These are phyloP conservation scores for Colletotrichum gigasporum DNA, from an alignment of 2,329 filamentous ascomycete species.

Conservation along the genomic window DNA sequence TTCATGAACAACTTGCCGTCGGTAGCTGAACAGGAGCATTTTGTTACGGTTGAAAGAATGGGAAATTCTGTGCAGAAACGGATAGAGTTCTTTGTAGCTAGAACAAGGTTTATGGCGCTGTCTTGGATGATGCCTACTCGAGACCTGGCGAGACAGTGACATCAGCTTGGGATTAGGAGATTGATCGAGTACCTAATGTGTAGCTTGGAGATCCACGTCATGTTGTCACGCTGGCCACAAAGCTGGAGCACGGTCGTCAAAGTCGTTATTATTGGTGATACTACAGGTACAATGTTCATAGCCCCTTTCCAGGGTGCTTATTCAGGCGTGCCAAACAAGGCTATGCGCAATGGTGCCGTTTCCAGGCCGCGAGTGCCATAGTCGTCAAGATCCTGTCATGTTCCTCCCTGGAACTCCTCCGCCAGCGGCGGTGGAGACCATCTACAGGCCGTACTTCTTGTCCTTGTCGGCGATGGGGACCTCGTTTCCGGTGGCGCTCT, in stretches of 20 bases:
- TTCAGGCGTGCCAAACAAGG: not conserved
- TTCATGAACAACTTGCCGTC: too few relatives aligned
- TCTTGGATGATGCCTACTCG: too few relatives aligned
- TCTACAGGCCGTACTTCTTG: slow-evolving; percentile 26
- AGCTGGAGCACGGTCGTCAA: not conserved
- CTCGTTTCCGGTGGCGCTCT: slow-evolving; percentile 72
- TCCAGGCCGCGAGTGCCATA: not conserved
- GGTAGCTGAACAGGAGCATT: too few relatives aligned
- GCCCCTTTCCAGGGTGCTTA: slow-evolving; percentile 2
- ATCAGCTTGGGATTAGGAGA: too few relatives aligned
- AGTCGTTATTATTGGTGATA: not conserved
- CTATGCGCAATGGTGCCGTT: not conserved
- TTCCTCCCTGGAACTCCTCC: not conserved
- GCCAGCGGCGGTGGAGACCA: not conserved
- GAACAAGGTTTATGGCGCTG: too few relatives aligned
- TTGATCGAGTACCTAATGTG: not conserved
- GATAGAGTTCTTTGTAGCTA: too few relatives aligned
- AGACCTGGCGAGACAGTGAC: too few relatives aligned
- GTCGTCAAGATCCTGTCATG: not conserved
- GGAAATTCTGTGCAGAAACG: too few relatives aligned
- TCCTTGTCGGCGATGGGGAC: slow-evolving; percentile 72
- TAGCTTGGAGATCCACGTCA: not conserved
- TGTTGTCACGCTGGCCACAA: too few relatives aligned
- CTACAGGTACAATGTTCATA: not conserved
- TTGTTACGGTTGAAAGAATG: too few relatives aligned